phyloP scores from a whole-genome alignment of 202 grass and related monocot genomes.

The Hordeum pubiflorum region DNA sequence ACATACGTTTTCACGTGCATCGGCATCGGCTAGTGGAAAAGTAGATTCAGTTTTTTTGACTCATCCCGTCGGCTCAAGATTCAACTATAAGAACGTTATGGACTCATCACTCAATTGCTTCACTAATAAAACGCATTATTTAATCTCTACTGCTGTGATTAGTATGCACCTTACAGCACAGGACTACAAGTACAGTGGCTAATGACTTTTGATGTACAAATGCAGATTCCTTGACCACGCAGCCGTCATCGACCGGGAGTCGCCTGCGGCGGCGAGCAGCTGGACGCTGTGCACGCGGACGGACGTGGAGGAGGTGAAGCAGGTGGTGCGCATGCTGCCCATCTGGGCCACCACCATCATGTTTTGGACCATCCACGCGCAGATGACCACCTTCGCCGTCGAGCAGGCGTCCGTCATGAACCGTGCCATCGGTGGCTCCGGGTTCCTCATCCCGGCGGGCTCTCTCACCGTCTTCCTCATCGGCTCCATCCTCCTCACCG shows the following conservation, averaged over 20 bases:
- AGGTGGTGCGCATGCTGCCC: slow-evolving; percentile 66
- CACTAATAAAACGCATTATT: too few species aligned
- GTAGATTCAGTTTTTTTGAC: not conserved
- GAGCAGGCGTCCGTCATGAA: slow-evolving; percentile 51
- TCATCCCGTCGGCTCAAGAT: not conserved
- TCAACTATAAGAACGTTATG: not conserved
- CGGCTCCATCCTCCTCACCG: slow-evolving; percentile 61
- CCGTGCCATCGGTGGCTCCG: slow-evolving; percentile 40
- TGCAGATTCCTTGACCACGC: slow-evolving; percentile 55
- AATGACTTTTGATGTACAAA: not conserved
- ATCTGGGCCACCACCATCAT: slow-evolving; percentile 69
- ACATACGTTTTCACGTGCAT: too few species aligned
- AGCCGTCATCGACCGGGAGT: slow-evolving; percentile 10
- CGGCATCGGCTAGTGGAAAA: too few species aligned
- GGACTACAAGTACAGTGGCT: not conserved
- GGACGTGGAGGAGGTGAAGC: slow-evolving; percentile 76
- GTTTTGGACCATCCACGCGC: slow-evolving; percentile 70
- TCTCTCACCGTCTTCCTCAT: slow-evolving; percentile 67
- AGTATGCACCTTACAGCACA: not conserved
- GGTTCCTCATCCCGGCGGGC: slow-evolving; percentile 47
- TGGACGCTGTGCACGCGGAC: slow-evolving; percentile 44
- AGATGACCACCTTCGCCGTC: slow-evolving; percentile 79
- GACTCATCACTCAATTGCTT: too few species aligned
- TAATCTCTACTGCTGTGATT: too few species aligned
- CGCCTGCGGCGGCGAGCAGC: slow-evolving; percentile 1